Base-by-base conservation (phyloP, 2,329 filamentous ascomycete genomes). In the Domatiomyces catenatus region DNA sequence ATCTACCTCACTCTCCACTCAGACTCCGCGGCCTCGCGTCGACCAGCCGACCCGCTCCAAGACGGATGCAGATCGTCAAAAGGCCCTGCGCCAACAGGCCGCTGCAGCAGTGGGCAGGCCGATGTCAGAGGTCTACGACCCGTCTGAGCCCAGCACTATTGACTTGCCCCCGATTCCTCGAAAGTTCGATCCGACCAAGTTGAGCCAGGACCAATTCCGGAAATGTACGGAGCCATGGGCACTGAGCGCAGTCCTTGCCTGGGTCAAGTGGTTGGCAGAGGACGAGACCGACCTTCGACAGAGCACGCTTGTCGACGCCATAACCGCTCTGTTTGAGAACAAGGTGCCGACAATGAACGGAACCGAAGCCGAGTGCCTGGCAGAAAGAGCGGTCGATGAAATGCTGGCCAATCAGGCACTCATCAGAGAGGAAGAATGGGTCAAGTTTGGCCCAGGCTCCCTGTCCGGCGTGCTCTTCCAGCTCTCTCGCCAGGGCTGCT, bases 261-360 rank as follows among this genome's bases (percentile, higher is more conserved):
- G 92, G 92, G 75, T 96, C 53, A 83, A 84, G 52, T 81, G 84
- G 51, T 83, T 96, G 77, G 86, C 86, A 15, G 89, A 95, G 59
- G 89, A 90, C 42, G 90, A 95, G 62, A 80, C 83, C 8, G 88
- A 98, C 65, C 70, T 98, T 46, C 88, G 84, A 63, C 79, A 84
- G 62, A 85, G 87, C 61, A 82, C 84, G 1, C 81, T 98, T 48
- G 83, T 87, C 52, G 89, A 96, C 58, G 89, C 86, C 2, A 74
- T 98, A 43, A 81, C 94, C 43, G 84, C 82, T 26, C 72, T 98
- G 5, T 96, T 98, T 65, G 94, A 86, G 1, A 79, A 86, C 67
- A 96, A 95, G 66, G 88, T 98, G 0, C 89, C 92, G 0, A 98
- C 88, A 0, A 95, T 98, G 87, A 96, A 98, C 60, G 90, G 92